A percentile compares a stretch with the other conserved stretches of the same genome.
These are phyloP conservation scores for Sisymbrium altissimum DNA, from an alignment of 345 rosid species.

Conservation along the genomic window DNA sequence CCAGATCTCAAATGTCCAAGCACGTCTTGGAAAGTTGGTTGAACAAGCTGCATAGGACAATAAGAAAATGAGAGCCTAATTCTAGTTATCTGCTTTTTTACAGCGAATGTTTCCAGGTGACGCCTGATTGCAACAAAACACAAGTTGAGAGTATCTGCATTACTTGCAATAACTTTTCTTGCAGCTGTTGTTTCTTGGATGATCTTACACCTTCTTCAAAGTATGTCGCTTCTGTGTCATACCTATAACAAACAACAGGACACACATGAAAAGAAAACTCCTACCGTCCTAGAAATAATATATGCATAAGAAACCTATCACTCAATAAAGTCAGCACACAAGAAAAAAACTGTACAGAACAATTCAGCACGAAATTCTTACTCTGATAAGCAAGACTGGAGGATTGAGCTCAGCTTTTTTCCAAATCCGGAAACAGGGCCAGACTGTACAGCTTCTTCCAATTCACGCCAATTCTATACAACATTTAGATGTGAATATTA, in stretches of 20 bases:
- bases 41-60: conserved; percentile 61
- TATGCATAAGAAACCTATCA: conserved; percentile 1
- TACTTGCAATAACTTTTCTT: conserved; percentile 90
- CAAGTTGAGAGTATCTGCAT: conserved; percentile 25
- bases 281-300: not conserved
- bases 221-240: conserved; percentile 76
- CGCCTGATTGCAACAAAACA: not conserved
- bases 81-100: not conserved
- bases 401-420: conserved; percentile 63
- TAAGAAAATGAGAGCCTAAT: conserved; percentile 25
- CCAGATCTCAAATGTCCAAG: conserved; percentile 74
- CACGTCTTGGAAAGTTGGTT: conserved; percentile 77
- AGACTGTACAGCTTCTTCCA: conserved; percentile 78
- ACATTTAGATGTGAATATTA: not conserved
- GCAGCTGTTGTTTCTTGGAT: conserved; percentile 77
- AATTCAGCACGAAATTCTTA: conserved; percentile 35
- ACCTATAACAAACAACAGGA: conserved; percentile 43
- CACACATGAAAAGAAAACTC: conserved; percentile 11
- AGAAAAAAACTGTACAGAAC: not conserved
- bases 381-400: conserved; percentile 57
- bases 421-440: conserved; percentile 80
- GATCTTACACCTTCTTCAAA: conserved; percentile 95
- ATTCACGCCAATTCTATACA: conserved; percentile 64
- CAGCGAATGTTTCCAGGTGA: not conserved
- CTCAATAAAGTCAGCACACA: not conserved